Evolutionary conservation across 495 filamentous ascomycete genomes (phyloP), one percentile per base, ranked within the genome.

Genomic region (Neurospora sp.): DNA sequence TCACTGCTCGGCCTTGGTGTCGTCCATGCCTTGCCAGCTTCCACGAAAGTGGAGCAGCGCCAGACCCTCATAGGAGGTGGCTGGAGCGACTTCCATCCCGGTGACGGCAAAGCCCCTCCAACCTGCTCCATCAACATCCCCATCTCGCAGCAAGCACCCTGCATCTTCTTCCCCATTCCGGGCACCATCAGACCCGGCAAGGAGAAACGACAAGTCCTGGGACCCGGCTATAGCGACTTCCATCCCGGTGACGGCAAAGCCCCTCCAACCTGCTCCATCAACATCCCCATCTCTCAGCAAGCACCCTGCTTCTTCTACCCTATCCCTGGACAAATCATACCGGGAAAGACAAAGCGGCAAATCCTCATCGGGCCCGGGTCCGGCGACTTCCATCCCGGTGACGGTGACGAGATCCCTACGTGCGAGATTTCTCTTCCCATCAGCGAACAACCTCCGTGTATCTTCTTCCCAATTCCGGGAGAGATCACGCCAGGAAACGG

Each of bases 1-100:
- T 77, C 78, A 27, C 74, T 81, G 9, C 47, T 80, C 70, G 77
- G 80, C 71, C 74, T 81, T 42, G 71, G 78, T 59, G 75, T 74
- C 75, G 77, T 80, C 39, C 70, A 75, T 53, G 80, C 77, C 59
- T 59, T 80, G 70, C 80, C 80, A 27, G 53, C 77, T 22, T 72
- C 65, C 37, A 68, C 71, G 42, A 31, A 45, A 27, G 39, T 77
- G n/a, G 71, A 74, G 41, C 69, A 75, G 35, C 74, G 78, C 22
- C 74, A 75, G 65, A 41, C 68, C n/a, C 41, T 12, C 45, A 72
- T 74, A 37, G 73, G 73, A 22, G 71, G 70, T 8, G 73, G 71
- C n/a, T 37, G 39, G 22, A 70, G 70, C 75, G 47, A 70, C 16
- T 59, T 76, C 65, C 45, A 59, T 22, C 71, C 71, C 14, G 73